Evolutionary conservation across 495 filamentous ascomycete species (phyloP).

Genomic region (Aspergillus hancockii): DNA sequence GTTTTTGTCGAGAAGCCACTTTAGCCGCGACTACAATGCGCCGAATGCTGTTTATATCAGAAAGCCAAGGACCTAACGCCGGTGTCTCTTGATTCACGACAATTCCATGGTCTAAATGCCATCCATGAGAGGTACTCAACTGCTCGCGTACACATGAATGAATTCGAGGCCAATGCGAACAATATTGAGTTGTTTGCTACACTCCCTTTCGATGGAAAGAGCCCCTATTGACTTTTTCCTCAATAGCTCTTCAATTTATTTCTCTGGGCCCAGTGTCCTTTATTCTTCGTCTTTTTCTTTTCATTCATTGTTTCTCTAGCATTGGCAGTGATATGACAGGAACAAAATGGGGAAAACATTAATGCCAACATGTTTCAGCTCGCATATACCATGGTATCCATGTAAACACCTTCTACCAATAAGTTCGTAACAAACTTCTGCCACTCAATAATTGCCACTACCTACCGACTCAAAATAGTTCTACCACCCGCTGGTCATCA

Average conservation of each 20-base stretch:
- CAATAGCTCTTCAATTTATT: not conserved
- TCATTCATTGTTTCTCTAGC: not conserved
- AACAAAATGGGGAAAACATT: too few species aligned
- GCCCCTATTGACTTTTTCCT: not conserved
- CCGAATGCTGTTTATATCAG: not conserved
- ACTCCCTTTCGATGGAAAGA: not conserved
- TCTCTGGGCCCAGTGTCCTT: not conserved
- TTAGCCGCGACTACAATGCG: not conserved
- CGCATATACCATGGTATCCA: not conserved
- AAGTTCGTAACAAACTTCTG: not conserved
- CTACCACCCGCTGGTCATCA: constrained; percentile 40
- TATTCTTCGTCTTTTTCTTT: not conserved
- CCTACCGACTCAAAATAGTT: constrained; percentile 22
- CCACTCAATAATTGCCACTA: not conserved
- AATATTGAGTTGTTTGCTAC: not conserved
- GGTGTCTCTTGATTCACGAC: constrained; percentile 6
- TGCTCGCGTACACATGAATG: not conserved
- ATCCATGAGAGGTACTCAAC: constrained; percentile 1
- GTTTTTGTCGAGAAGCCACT: not conserved
- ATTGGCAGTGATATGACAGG: not conserved
- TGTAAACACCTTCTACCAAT: not conserved
- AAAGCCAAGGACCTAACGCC: not conserved
- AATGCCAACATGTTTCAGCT: not conserved
- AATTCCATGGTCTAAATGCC: constrained; percentile 12
- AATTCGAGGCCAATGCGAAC: not conserved